Conservation (phyloP, 2,329 filamentous ascomycete genomes). For the Rhinocladiella mackenziei region DNA sequence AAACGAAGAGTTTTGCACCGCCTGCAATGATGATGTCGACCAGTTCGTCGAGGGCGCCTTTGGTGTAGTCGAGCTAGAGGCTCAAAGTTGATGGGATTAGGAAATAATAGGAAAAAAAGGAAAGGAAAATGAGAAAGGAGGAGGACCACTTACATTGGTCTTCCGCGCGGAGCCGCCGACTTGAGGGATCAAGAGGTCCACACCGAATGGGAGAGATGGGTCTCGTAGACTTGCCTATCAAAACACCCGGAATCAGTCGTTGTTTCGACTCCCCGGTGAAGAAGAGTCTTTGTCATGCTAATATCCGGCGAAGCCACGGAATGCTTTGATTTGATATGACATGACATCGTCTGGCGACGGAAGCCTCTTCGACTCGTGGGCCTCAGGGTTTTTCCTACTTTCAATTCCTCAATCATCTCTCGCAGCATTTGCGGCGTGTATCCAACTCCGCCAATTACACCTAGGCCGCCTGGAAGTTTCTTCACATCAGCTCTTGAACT, state of each 20-base stretch:
- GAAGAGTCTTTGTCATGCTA: neutral
- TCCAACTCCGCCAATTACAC: slow-evolving; percentile 29
- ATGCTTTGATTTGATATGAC: neutral
- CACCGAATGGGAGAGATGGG: slow-evolving; percentile 68
- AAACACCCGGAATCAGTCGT: too few relatives aligned
- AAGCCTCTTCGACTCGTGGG: neutral
- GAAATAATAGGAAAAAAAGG: neutral
- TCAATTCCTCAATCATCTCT: slow-evolving; percentile 55
- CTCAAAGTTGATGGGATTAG: neutral
- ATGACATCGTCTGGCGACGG: neutral
- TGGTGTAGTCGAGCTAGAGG: slow-evolving; percentile 72
- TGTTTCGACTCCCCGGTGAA: neutral
- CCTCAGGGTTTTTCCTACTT: slow-evolving; percentile 7
- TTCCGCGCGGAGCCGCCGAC: slow-evolving; percentile 70
- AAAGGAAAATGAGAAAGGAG: neutral
- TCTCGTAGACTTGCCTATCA: slow-evolving; percentile 56
- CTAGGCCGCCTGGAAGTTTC: slow-evolving; percentile 29
- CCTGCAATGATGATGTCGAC: slow-evolving; percentile 74
- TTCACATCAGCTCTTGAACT: too few relatives aligned
- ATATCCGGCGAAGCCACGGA: neutral
- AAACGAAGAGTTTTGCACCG: slow-evolving; percentile 71
- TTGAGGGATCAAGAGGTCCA: slow-evolving; percentile 78
- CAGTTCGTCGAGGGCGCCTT: slow-evolving; percentile 72
- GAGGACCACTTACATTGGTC: slow-evolving; percentile 49
- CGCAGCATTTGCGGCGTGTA: slow-evolving; percentile 65